Evolutionary conservation across 257 asterid genomes (phyloP).

Genomic region (Nicotiana undulata): DNA sequence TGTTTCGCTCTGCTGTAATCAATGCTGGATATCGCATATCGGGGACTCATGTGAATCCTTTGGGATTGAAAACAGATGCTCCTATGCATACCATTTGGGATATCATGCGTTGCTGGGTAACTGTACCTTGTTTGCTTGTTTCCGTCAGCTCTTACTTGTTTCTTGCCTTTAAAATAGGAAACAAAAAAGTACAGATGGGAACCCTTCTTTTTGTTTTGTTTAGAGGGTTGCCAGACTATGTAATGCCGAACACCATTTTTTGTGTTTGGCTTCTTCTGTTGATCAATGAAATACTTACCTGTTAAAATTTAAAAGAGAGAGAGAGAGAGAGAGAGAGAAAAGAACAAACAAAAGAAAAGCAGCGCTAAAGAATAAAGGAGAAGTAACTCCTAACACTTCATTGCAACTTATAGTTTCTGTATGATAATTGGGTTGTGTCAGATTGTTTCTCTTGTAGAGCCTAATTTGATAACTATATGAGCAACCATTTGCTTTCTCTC

Average conservation of each 20-base stretch:
- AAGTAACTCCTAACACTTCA: background rate
- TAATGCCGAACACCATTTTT: too few species aligned
- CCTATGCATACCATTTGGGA: constrained; percentile 96
- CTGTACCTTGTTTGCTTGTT: constrained; percentile 6
- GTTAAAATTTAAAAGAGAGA: too few species aligned
- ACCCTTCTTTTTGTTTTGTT: too few species aligned
- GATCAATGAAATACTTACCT: too few species aligned
- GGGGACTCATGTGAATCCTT: constrained; percentile 84
- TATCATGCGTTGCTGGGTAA: constrained; percentile 99
- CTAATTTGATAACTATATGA: background rate
- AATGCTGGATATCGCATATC: constrained; percentile 93
- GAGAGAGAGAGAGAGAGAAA: too few species aligned
- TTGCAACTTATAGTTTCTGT: background rate
- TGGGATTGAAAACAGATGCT: constrained; percentile 90
- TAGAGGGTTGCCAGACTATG: too few species aligned
- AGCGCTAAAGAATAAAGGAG: background rate
- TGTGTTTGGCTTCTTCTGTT: too few species aligned
- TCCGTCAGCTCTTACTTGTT: background rate
- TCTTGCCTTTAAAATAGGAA: background rate
- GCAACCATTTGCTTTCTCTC: background rate
- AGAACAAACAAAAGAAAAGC: background rate
- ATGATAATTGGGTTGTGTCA: background rate
- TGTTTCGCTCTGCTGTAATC: constrained; percentile 87
- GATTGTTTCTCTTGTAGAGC: background rate
- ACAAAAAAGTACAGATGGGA: too few species aligned